These are phyloP conservation scores for Cytospora leucostoma DNA, from an alignment of 2,329 filamentous ascomycete species.

Conservation along the genomic window DNA sequence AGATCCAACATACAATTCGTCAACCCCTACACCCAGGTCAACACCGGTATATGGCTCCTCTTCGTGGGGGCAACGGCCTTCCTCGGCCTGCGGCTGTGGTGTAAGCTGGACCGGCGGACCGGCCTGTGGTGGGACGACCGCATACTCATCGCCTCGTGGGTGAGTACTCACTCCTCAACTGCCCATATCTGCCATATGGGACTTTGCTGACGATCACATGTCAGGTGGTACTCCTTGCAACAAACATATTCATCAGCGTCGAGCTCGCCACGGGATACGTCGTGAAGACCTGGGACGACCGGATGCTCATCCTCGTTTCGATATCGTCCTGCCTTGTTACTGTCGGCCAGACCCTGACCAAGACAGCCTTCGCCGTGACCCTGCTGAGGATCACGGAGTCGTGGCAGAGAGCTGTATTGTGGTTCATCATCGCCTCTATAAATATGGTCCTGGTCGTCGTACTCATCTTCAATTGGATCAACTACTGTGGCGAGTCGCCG, in stretches of 20 bases:
- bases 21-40: constrained; percentile 26
- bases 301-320: constrained; percentile 55
- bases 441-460: constrained; percentile 50
- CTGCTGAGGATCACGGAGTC: constrained; percentile 45
- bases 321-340: constrained; percentile 42
- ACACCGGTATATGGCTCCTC: constrained; percentile 30
- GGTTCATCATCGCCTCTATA: constrained; percentile 52
- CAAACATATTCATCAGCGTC: constrained; percentile 48
- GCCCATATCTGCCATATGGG: neutral
- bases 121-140: constrained; percentile 31
- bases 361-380: constrained; percentile 42
- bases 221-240: constrained; percentile 45
- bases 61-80: constrained; percentile 28
- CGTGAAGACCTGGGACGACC: constrained; percentile 48
- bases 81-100: constrained; percentile 30
- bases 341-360: constrained; percentile 40
- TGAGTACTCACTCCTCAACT: constrained; percentile 20
- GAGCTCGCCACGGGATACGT: constrained; percentile 55
- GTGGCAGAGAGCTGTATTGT: constrained; percentile 46
- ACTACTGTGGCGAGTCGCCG: constrained; percentile 43
- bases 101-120: constrained; percentile 21
- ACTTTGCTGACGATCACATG: constrained; percentile 5
- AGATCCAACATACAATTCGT: constrained; percentile 19
- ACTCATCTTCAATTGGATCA: constrained; percentile 51
- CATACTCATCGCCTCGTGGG: constrained; percentile 30